Base-by-base conservation (phyloP, 164 flowering plant genomes). In the Tetracentron sinense region DNA sequence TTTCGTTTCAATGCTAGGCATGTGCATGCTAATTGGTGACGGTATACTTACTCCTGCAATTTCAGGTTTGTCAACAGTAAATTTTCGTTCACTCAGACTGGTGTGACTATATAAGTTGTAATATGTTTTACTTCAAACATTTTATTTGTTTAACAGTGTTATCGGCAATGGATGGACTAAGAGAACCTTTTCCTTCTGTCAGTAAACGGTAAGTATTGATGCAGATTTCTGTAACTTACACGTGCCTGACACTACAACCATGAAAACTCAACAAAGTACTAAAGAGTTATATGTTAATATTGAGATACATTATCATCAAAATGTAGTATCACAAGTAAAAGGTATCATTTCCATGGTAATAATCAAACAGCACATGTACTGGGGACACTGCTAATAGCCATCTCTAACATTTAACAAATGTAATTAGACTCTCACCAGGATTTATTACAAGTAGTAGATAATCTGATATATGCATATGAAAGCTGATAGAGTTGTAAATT, bases 41-140 rank as follows among this genome's bases (percentile, higher is more conserved):
- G 96, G 96, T 58, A 83, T 90, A 62, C 90, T 90, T 63, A 90
- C 96, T 22, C 96, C 93, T 48, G 93, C 96, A 54, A 85, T 90
- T 44, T 90, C 93, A 77, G 96, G 96, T 87, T 63, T 72, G 77
- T 22, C 25, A 49, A 56, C 28, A 27, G n/a, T 50, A 6, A 53
- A 14, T 51, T 22, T 54, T 17, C 19, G 0, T 58, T 17, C 29
- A 7, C 49, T 26, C 31, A 50, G 42, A n/a, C 1, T 52, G 19
- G 8, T 23, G 5, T 12, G n/a, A 16, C 16, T 17, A 21, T 21
- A 51, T 60, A 23, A 50, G 17, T 29, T 29, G 25, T 16, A 38
- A 7, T 8, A n/a, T 46, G 55, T 25, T 12, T 14, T 10, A 19
- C 33, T 54, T 58, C 10, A 55, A 35, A 53, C 28, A 46, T 64